Percentiles rank a stretch among this genome's conserved stretches.
These are phyloP conservation scores for Xylaria scruposa DNA, from an alignment of 495 filamentous ascomycete genomes.

Conservation along the genomic window DNA sequence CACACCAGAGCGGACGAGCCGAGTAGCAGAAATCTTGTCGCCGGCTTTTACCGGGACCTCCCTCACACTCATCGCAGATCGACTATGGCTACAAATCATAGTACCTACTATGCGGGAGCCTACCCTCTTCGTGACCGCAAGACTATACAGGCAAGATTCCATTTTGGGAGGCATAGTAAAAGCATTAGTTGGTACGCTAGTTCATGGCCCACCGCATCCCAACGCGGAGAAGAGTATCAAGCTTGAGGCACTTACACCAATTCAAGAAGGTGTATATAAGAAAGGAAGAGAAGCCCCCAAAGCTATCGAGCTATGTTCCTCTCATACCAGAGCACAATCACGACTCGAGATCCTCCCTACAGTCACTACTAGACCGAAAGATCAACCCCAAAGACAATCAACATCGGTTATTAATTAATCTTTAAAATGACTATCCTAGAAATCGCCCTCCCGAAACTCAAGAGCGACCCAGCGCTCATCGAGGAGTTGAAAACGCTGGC, in stretches of 20 bases:
- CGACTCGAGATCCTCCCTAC: background rate
- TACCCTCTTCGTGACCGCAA: background rate
- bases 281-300: background rate
- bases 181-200: too few species aligned
- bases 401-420: background rate
- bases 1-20: background rate
- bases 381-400: background rate
- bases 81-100: background rate
- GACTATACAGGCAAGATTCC: background rate
- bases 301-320: background rate
- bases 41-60: background rate
- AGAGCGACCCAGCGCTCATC: constrained; percentile 8
- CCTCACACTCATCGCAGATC: background rate
- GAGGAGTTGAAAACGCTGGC: background rate
- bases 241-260: too few species aligned
- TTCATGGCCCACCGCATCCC: too few species aligned
- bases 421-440: constrained; percentile 28
- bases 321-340: background rate
- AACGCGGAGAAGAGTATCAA: too few species aligned
- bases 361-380: background rate
- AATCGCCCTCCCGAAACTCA: constrained; percentile 11
- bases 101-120: background rate
- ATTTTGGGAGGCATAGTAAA: background rate
- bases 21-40: background rate
- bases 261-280: constrained; percentile 16